Conservation (phyloP, 1,139 yeast genomes). For the Diutina pseudorugosa region DNA sequence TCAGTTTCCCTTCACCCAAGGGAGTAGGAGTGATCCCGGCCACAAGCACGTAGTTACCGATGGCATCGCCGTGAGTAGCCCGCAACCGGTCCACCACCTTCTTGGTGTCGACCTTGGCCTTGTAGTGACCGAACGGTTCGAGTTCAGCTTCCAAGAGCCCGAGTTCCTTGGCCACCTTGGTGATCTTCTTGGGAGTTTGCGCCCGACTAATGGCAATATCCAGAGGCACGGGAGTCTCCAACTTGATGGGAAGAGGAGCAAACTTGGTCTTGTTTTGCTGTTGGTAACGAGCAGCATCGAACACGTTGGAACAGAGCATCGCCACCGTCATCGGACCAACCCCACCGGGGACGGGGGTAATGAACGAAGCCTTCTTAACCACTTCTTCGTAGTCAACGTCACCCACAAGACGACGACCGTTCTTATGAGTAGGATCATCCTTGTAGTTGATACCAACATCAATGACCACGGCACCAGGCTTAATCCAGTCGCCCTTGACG, state of each 20-base stretch:
- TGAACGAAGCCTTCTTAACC: conserved; percentile 46
- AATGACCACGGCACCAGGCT: conserved; percentile 72
- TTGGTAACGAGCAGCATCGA: conserved; percentile 58
- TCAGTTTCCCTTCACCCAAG: conserved; percentile 95
- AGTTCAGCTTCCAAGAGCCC: conserved; percentile 76
- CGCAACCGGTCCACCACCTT: conserved; percentile 49
- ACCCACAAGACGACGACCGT: conserved; percentile 84
- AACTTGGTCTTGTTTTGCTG: conserved; percentile 35
- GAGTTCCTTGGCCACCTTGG: conserved; percentile 71
- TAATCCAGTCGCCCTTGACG: conserved; percentile 84
- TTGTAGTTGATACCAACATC: conserved; percentile 95
- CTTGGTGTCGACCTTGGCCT: conserved; percentile 65
- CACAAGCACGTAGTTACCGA: conserved; percentile 81
- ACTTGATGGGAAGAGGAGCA: conserved; percentile 52
- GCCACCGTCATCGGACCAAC: conserved; percentile 99
- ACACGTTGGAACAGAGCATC: conserved; percentile 80
- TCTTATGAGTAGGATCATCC: conserved; percentile 58
- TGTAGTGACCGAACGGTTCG: conserved; percentile 85
- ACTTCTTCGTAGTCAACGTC: conserved; percentile 72
- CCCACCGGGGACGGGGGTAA: conserved; percentile 99
- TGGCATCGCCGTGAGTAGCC: conserved; percentile 39
- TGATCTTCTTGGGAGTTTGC: conserved; percentile 78
- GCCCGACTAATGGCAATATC: conserved; percentile 88
- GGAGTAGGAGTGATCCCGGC: conserved; percentile 99
- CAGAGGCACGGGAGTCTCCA: conserved; percentile 78